Evolutionary conservation across 345 rosid species (phyloP), one percentile per base, ranked within the genome.

Genomic region (Kernera saxatilis): DNA sequence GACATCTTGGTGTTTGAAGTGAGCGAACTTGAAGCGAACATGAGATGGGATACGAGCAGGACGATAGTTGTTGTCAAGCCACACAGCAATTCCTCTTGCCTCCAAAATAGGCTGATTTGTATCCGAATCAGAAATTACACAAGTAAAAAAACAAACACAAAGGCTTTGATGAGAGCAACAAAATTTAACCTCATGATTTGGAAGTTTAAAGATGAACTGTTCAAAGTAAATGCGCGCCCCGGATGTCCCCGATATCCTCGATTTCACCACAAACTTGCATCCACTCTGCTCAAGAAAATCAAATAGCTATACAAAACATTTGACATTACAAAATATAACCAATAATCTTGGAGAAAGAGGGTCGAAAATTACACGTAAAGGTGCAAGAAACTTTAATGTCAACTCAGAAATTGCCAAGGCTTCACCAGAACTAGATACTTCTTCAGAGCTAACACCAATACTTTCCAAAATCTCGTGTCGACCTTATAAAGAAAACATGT

Each of bases 1-100:
- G 21, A 69, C 82, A 17, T 82, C 80, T 0, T 33, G 74, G 41
- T 76, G 69, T 26, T 84, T 36, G 71, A 85, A 82, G 12, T 80
- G 85, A 82, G 66, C 78, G 14, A 83, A 32, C 69, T 72, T 84
- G 25, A 85, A 85, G 68, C 86, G 82, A 39, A 87, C 43, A 51
- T 81, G 86, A 13, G 85, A 45, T 23, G 96, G 94, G 36, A 92
- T 71, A 29, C 92, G 90, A 44, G 73, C 76, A 33, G 90, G 93
- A 50, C 80, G 86, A 50, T 92, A 85, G 32, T 85, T 85, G 74
- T 81, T 83, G 79, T 89, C 88, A 18, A 92, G 92, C 94, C 93
- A 89, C 51, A 87, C 91, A 22, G 72, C 90, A 0, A 83, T 81
- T 32, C 80, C 93, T 84, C 84, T 89, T 41, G 92, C 96, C 75